Conservation (phyloP, 306 rosid species). For the Gleditsia sinensis region DNA sequence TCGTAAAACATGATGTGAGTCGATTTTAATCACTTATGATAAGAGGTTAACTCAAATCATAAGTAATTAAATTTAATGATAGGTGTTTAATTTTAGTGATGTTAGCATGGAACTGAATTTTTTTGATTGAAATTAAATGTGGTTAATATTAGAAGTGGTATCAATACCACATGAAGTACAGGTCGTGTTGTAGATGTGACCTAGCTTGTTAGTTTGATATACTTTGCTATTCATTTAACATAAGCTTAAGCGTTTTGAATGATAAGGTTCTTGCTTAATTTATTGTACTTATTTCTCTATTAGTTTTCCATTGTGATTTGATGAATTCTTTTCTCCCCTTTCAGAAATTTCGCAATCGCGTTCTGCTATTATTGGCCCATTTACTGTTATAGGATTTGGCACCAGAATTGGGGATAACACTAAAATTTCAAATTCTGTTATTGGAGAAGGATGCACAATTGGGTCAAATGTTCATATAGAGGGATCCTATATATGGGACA, state of each 20-base stretch:
- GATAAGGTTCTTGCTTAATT: neutral
- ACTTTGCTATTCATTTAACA: neutral
- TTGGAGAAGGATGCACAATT: constrained; percentile 83
- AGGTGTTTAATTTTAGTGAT: neutral
- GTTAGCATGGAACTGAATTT: neutral
- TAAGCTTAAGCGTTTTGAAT: constrained; percentile 11
- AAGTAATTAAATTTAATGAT: neutral
- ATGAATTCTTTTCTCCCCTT: constrained; percentile 32
- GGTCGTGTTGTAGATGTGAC: neutral
- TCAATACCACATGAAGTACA: neutral
- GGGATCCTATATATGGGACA: constrained; percentile 91
- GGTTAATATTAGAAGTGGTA: neutral
- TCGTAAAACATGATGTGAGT: neutral
- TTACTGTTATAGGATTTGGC: constrained; percentile 82
- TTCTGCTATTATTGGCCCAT: constrained; percentile 83
- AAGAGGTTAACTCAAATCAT: neutral
- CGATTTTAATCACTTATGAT: neutral
- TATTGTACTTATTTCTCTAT: neutral
- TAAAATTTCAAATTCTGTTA: constrained; percentile 71
- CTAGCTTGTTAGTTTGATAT: constrained; percentile 1
- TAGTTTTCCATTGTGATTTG: constrained; percentile 23
- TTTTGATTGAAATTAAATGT: neutral
- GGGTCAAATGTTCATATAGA: constrained; percentile 84
- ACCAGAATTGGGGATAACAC: constrained; percentile 75
- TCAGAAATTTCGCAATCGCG: constrained; percentile 81